Base-by-base conservation (phyloP, 768 basidiomycete genomes). In the Tylopilus subfusipes region DNA sequence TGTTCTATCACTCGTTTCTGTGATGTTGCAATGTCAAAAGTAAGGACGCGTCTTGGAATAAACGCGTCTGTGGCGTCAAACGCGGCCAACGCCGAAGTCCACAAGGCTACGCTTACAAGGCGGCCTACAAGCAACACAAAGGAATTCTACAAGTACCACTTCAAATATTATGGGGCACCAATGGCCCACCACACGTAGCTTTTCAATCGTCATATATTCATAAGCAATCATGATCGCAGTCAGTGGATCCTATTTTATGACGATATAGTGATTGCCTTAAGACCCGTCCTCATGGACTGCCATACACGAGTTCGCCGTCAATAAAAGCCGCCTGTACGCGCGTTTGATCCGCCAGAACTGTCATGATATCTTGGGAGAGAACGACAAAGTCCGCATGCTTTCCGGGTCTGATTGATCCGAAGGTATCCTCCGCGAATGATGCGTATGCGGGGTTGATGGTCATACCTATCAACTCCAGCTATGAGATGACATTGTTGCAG, bases 381-480 rank as follows among this genome's bases (percentile, higher is more conserved):
- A 97, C 75, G n/a, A 89, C 85, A 60, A 86, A 90, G 69, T 98
- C 94, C 7, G 92, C 94, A 29, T 80, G 76, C 65, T 93, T 93
- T 18, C 93, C 92, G 2, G 78, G 69, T 38, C 81, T 79, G 36
- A 97, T 77, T 4, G 89, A 89, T n/a, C 94, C 94, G 10, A 90
- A 76, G 4, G 63, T 72, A 39, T 78, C 61, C 36, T 93, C 90
- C 0, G 82, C 82, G 72, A 95, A 94, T 0, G 88, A 87, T 16
- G 94, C 93, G 67, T 88, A 93, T 0, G 93, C 93, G 8, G 90
- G 82, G 63, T 91, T 86, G 34, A 90, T 80, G 3, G 93, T 95
- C n/a, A 45, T 18, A n/a, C 38, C 38, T 19, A 38, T 38, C 38
- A 19, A 21, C 11, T 24, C 30, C 19, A 25, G 8, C 21, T 14